A percentile compares a stretch with the other conserved stretches of the same genome.
phyloP scores from a whole-genome alignment of 1,284 basidiomycete species.

The Tylopilus sp. region DNA sequence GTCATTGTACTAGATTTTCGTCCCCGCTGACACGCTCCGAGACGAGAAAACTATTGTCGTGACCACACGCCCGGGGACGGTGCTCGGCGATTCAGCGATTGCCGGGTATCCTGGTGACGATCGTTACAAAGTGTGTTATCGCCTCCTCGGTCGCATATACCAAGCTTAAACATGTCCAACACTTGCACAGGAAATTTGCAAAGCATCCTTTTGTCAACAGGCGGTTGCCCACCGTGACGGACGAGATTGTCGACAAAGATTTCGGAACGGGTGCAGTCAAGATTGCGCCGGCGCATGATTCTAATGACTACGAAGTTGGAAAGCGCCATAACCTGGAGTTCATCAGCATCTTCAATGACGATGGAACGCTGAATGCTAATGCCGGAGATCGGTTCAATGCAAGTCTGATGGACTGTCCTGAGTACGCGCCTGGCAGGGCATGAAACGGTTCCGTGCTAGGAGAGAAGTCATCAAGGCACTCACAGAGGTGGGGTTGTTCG shows the following conservation, averaged over 20 bases:
- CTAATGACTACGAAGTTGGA: constrained; percentile 96
- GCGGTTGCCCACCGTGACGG: constrained; percentile 85
- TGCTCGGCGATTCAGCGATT: constrained; percentile 97
- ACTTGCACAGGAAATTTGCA: constrained; percentile 92
- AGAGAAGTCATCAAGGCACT: constrained; percentile 80
- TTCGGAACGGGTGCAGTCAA: constrained; percentile 99
- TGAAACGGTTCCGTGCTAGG: constrained; percentile 95
- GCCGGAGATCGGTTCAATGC: constrained; percentile 78
- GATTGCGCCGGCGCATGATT: constrained; percentile 99
- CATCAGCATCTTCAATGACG: constrained; percentile 95
- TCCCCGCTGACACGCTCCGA: constrained; percentile 19
- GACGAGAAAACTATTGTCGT: constrained; percentile 93
- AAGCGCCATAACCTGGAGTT: constrained; percentile 86
- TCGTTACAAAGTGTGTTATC: constrained; percentile 64
- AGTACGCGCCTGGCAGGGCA: constrained; percentile 50
- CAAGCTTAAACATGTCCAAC: constrained; percentile 37
- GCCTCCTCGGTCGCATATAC: not conserved
- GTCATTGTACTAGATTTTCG: not conserved
- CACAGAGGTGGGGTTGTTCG: constrained; percentile 81
- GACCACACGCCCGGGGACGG: constrained; percentile 97
- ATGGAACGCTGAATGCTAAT: constrained; percentile 93
- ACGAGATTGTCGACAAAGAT: constrained; percentile 88
- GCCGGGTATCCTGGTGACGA: constrained; percentile 94
- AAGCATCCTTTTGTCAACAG: constrained; percentile 89
- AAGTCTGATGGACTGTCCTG: constrained; percentile 30